Conservation (phyloP, 2,329 filamentous ascomycete species). For the Ophiostoma triangulosporum region DNA sequence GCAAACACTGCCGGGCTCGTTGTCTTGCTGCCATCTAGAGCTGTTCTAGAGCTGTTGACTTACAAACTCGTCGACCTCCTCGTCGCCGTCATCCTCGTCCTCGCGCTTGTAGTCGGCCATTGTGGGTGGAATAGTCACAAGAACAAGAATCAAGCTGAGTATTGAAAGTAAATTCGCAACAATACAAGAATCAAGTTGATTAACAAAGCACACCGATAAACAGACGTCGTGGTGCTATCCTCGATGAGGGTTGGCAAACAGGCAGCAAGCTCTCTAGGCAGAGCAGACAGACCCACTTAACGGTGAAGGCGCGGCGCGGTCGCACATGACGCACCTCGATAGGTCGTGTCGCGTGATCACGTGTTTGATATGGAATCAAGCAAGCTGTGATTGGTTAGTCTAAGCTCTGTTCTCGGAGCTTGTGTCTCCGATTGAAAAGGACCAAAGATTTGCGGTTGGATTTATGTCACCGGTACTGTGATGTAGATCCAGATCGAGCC, state of each 20-base stretch:
- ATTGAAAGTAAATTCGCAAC: not conserved
- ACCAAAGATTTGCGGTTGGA: not conserved
- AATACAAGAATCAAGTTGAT: not conserved
- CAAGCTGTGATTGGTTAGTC: conserved; percentile 9
- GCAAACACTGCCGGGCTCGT: not conserved
- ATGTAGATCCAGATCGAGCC: no score
- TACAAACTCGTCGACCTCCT: conserved; percentile 31
- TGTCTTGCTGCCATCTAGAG: not conserved
- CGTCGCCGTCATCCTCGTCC: conserved; percentile 57
- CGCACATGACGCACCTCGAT: not conserved
- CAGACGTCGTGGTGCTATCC: not conserved
- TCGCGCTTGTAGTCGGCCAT: conserved; percentile 25
- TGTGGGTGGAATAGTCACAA: not conserved
- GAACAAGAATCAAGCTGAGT: not conserved
- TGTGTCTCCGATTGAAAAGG: conserved; percentile 9
- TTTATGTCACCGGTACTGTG: not conserved
- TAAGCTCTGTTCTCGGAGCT: conserved; percentile 1
- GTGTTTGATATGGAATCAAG: conserved; percentile 4
- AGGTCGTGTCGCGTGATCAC: conserved; percentile 7
- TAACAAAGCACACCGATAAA: not conserved
- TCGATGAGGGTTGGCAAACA: not conserved
- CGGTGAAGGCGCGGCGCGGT: conserved; percentile 3
- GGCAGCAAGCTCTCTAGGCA: not conserved
- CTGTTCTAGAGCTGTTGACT: conserved; percentile 1
- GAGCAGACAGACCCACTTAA: not conserved